Conservation (phyloP, 2,329 filamentous ascomycete species). For the Talaromyces piceae region DNA sequence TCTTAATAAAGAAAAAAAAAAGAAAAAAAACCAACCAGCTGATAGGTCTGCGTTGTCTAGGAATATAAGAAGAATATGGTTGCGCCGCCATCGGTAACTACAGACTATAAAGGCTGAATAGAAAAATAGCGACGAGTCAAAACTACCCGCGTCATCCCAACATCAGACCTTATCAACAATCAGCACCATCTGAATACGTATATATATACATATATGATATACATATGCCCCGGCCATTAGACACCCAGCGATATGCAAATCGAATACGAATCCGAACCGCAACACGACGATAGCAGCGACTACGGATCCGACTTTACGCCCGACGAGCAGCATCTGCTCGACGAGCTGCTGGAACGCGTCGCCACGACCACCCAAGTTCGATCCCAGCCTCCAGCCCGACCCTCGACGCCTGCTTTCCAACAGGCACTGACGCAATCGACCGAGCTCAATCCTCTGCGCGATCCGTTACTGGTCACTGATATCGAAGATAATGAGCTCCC, state of each 20-base stretch:
- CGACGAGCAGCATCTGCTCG: slow-evolving; percentile 49
- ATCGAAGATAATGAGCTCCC: slow-evolving; percentile 38
- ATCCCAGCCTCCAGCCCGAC: background rate
- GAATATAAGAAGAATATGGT: no score
- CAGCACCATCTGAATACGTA: no score
- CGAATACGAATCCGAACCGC: background rate
- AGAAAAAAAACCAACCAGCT: no score
- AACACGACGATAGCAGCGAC: slow-evolving; percentile 40
- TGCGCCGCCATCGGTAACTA: no score
- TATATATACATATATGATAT: background rate
- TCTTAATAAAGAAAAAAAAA: background rate
- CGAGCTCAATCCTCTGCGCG: slow-evolving; percentile 15
- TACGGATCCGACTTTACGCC: slow-evolving; percentile 58
- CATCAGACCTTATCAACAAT: no score
- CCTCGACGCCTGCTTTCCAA: slow-evolving; percentile 6
- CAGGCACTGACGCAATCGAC: slow-evolving; percentile 4
- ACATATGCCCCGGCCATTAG: slow-evolving; percentile 20
- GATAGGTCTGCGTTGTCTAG: no score
- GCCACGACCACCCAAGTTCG: slow-evolving; percentile 15
- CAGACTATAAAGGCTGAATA: background rate
- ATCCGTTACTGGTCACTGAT: slow-evolving; percentile 24
- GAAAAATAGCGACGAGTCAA: no score
- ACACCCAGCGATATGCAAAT: background rate
- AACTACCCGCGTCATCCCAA: no score
- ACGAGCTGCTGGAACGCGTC: slow-evolving; percentile 43